Base-by-base conservation (phyloP, 2,329 filamentous ascomycete genomes). In the Rutstroemia sp. region DNA sequence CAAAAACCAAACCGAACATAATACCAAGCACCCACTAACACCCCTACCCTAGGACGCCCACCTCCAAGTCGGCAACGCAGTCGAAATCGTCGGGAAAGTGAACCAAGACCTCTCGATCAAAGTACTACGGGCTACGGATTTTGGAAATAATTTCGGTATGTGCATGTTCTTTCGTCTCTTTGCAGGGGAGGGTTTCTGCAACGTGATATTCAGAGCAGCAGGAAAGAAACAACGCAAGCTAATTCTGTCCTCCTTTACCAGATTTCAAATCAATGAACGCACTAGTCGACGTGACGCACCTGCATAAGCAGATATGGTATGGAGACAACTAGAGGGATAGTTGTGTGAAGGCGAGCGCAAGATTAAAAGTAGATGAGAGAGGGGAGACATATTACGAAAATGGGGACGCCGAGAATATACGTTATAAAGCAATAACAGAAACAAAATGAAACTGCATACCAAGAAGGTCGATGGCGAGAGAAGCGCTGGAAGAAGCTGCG, bases 231-330 rank as follows among this genome's bases (percentile, higher is more conserved):
- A 30, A 42, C 21, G 16, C 14, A 23, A 41, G 2, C 34, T 12
- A 21, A 47, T 12, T 19, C 42, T 27, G 42, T 25, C 37, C 9
- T 27, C n/a, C 42, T 25, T 30, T 16, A 39, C 30, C 12, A 51
- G 61, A 96, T 73, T 89, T 88, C 71, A 78, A 78, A 53, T 79
- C 89, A 37, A 87, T 84, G 58, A 84, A 89, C 57, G 82, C 86
- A 0, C 87, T 96, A 3, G 92, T 96, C 16, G 88, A 96, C 57
- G 86, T 84, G 38, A 94, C 90, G 37, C 92, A 96, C 73, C 81
- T 84, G 50, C 83, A 90, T 69, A 88, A 87, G 67, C 77, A 83
- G 59, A 86, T 97, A 51, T 96, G 96, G 69, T 91, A 88, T 50
- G 25, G 34, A n/a, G 39, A 42, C 39, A 17, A 42, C 39, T 42